Percentiles rank a stretch among this genome's conserved stretches.
Evolutionary conservation across 352 stramenopile genomes (phyloP).

Genomic region (Globisporangium echinulatum): DNA sequence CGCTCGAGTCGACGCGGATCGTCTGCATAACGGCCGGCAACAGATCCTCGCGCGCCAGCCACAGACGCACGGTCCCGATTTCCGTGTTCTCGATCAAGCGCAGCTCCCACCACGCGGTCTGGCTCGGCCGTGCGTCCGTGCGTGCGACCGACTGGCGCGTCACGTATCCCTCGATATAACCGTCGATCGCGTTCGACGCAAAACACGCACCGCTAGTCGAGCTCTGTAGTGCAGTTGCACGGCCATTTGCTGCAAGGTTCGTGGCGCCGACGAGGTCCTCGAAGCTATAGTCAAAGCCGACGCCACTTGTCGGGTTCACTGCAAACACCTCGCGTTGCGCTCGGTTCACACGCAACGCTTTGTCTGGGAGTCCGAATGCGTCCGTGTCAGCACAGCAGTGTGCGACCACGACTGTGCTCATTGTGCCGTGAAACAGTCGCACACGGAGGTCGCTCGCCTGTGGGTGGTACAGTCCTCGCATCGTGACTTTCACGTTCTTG

Average conservation of each 20-base stretch:
- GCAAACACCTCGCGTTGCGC: constrained; percentile 31
- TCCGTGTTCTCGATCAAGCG: constrained; percentile 29
- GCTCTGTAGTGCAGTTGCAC: constrained; percentile 57
- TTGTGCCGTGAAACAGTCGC: constrained; percentile 41
- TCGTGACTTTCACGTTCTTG: constrained; percentile 33
- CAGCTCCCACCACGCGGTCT: constrained; percentile 66
- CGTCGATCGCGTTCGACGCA: constrained; percentile 66
- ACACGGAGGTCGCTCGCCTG: constrained; percentile 44
- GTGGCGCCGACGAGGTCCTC: constrained; percentile 27
- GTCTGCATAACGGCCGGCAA: constrained; percentile 22
- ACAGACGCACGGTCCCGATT: constrained; percentile 59
- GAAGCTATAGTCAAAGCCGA: constrained; percentile 73
- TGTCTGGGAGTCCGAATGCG: constrained; percentile 40
- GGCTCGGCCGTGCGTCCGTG: constrained; percentile 22
- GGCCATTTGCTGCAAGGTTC: constrained; percentile 52
- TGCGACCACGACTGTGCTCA: constrained; percentile 33
- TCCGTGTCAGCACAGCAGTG: constrained; percentile 31
- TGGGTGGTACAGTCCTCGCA: constrained; percentile 67
- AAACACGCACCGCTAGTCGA: constrained; percentile 45
- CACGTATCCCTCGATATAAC: constrained; percentile 31
- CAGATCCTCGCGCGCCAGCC: constrained; percentile 25
- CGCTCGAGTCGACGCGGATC: constrained; percentile 25
- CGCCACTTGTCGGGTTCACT: constrained; percentile 46
- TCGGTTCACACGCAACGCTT: constrained; percentile 30
- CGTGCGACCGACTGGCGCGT: constrained; percentile 44